phyloP scores from a whole-genome alignment of 2,329 filamentous ascomycete species.

The Thelonectria blattea region DNA sequence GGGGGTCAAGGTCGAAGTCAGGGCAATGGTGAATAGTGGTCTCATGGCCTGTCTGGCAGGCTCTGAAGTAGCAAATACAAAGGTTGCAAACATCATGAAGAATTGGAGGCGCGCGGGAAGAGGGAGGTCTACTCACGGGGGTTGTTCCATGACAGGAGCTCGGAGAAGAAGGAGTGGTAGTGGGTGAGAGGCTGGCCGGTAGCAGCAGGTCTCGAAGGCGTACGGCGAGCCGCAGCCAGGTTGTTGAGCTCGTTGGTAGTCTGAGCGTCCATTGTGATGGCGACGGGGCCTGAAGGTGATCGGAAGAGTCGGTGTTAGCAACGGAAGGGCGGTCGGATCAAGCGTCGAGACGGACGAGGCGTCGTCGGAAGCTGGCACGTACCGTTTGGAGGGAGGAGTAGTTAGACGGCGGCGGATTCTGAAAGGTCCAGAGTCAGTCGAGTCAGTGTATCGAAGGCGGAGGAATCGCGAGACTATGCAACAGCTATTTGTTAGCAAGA shows the following conservation, averaged over 20 bases:
- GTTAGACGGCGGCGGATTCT: conserved; percentile 58
- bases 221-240: conserved; percentile 62
- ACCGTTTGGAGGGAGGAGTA: conserved; percentile 54
- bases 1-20: conserved; percentile 58
- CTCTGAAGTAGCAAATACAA: conserved; percentile 99
- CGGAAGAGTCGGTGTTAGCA: conserved; percentile 22
- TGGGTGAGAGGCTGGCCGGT: conserved; percentile 69
- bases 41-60: conserved; percentile 84
- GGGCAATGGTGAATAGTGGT: conserved; percentile 87
- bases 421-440: conserved; percentile 40
- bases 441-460: conserved; percentile 1
- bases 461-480: conserved; percentile 5
- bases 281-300: conserved; percentile 56
- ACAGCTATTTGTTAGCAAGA: conserved; percentile 29
- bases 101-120: not conserved
- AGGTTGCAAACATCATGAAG: conserved; percentile 86
- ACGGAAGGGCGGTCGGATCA: conserved; percentile 9
- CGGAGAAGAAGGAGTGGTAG: conserved; percentile 74
- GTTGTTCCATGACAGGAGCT: conserved; percentile 73
- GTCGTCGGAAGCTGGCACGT: conserved; percentile 26
- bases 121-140: conserved; percentile 57
- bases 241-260: conserved; percentile 62
- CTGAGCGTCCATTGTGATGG: conserved; percentile 61
- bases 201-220: conserved; percentile 59
- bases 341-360: not conserved